phyloP scores from a whole-genome alignment of 805 yeast genomes.

The Candida pseudofarinosa region DNA sequence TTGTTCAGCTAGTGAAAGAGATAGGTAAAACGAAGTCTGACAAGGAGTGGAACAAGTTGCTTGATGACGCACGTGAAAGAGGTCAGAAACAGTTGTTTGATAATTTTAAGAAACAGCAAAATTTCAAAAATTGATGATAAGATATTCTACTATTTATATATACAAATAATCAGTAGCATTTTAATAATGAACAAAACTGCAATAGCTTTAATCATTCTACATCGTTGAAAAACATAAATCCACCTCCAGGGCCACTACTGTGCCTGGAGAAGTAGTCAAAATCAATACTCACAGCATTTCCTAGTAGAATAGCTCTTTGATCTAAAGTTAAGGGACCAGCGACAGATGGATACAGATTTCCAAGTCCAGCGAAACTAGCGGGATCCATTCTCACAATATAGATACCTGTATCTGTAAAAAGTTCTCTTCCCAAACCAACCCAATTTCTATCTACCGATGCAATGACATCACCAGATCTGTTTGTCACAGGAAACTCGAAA shows the following conservation, averaged over 20 bases:
- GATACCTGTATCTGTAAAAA: constrained; percentile 93
- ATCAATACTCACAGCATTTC: constrained; percentile 87
- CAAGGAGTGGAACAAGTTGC: constrained; percentile 33
- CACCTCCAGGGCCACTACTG: constrained; percentile 47
- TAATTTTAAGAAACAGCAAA: constrained; percentile 2
- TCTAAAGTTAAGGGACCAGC: constrained; percentile 61
- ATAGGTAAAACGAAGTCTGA: constrained; percentile 33
- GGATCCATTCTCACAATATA: constrained; percentile 84
- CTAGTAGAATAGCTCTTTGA: constrained; percentile 81
- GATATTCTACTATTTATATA: neutral
- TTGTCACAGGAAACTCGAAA: constrained; percentile 76
- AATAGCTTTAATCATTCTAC: neutral
- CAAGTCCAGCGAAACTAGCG: constrained; percentile 57
- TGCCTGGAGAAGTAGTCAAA: constrained; percentile 97
- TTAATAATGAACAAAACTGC: constrained; percentile 8
- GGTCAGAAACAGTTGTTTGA: constrained; percentile 5
- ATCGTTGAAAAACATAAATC: constrained; percentile 36
- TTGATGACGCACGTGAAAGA: constrained; percentile 22
- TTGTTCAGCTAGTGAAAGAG: constrained; percentile 42
- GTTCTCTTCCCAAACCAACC: constrained; percentile 91
- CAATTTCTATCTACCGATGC: constrained; percentile 88
- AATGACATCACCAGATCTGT: constrained; percentile 54
- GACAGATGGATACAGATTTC: constrained; percentile 45
- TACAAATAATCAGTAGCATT: neutral
- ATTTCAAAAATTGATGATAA: neutral